Evolutionary conservation across 768 basidiomycete genomes (phyloP), one percentile per base, ranked within the genome.

Genomic region (Artomyces pyxidatus): DNA sequence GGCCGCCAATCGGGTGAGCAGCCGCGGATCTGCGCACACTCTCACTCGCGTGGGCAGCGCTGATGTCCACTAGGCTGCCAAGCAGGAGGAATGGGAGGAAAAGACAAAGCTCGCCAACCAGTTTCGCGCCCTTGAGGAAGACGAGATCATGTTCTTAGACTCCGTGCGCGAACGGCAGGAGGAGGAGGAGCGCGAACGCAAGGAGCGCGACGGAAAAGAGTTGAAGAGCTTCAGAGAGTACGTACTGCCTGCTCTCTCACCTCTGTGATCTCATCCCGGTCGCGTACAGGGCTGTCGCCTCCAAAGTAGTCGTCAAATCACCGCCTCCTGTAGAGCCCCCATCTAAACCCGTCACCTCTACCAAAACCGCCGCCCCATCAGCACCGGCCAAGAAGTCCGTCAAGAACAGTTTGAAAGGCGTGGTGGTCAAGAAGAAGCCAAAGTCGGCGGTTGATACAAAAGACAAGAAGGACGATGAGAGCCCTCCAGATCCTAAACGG

Each of bases 51-150:
- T 43, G 47, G 35, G 28, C 11, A 40, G 3, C 26, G 22, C 23
- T 19, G 19, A 27, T n/a, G 21, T 37, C 27, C 19, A 54, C 53
- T 58, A 89, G 87, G 80, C 83, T 59, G 88, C 87, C 55, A 90
- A 91, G 65, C 88, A 92, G 67, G 89, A 92, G 64, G 87, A 92
- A 78, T 92, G 88, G 86, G 89, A 92, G 62, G 86, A 89, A 64
- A 86, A 86, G 63, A 88, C 80, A 52, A 90, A 89, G 63, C 77
- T 92, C 67, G 74, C 88, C 46, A 91, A 90, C 61, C 89, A 92
- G 61, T 92, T 91, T 59, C 84, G 89, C 48, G 86, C 89, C 4
- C 69, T 92, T 30, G 89, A 92, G 61, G 89, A 91, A 63, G 89
- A 92, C 66, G 89, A 92, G 60, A 84, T 92, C 54, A 81, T 86